phyloP scores from a whole-genome alignment of 139 green algal genomes.

The Spirogloea muscicola region DNA sequence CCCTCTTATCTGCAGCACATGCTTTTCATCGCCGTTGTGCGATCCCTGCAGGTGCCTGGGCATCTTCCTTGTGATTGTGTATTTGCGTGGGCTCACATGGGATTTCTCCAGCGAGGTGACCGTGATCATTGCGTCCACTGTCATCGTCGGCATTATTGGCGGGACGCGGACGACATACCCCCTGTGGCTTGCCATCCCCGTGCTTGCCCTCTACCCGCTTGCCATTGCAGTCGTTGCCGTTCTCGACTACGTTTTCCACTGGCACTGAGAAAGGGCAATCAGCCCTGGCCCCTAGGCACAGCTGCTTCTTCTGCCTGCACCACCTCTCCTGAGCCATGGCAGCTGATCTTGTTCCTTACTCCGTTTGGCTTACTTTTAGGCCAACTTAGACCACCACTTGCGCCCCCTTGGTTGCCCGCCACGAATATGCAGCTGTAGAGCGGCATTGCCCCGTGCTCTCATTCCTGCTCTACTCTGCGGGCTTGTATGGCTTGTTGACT shows the following conservation, averaged over 20 bases:
- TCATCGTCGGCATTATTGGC: constrained; percentile 35
- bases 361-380: no score
- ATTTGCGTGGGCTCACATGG: constrained; percentile 54
- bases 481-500: no score
- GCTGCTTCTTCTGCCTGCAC: no score
- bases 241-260: constrained; percentile 23
- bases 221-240: constrained; percentile 18
- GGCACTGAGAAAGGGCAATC: constrained; percentile 4
- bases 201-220: constrained; percentile 40
- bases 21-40: not conserved
- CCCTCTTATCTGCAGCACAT: not conserved
- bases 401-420: no score
- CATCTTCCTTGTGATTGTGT: constrained; percentile 63
- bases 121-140: constrained; percentile 44
- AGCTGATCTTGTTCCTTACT: no score
- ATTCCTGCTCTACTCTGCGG: no score
- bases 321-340: no score
- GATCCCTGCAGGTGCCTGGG: constrained; percentile 51
- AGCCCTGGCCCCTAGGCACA: no score
- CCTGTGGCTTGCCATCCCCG: constrained; percentile 43
- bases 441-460: no score
- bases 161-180: constrained; percentile 48
- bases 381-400: no score
- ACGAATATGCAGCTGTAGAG: no score
- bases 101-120: constrained; percentile 56